phyloP scores from a whole-genome alignment of 2,329 filamentous ascomycete species.

The Arthrinium puccinioides region DNA sequence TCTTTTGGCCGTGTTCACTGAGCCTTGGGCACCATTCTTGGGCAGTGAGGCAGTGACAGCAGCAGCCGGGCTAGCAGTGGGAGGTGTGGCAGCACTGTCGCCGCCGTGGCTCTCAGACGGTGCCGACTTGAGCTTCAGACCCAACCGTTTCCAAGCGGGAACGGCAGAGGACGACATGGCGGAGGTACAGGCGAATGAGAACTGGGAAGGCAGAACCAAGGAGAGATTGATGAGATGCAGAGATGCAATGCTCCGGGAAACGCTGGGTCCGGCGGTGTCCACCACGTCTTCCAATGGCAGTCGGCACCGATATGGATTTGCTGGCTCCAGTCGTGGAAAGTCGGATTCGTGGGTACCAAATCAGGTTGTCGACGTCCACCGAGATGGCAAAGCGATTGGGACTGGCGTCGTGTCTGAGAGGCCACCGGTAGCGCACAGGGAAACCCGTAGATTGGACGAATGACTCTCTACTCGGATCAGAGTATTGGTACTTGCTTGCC shows the following conservation, averaged over 20 bases:
- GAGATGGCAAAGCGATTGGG: too few relatives aligned
- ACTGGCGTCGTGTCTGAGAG: too few relatives aligned
- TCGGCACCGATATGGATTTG: conserved; percentile 1
- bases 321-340: conserved; percentile 3
- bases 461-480: too few relatives aligned
- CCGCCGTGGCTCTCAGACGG: conserved; percentile 4
- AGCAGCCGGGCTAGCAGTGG: too few relatives aligned
- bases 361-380: neutral
- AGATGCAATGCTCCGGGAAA: conserved; percentile 1
- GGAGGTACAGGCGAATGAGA: conserved; percentile 12
- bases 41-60: conserved; percentile 12
- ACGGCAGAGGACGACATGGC: conserved; percentile 39
- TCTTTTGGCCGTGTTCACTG: conserved; percentile 16
- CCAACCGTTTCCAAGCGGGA: conserved; percentile 56
- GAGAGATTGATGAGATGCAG: neutral
- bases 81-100: conserved; percentile 4
- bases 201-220: neutral
- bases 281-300: conserved; percentile 2
- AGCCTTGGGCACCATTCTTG: conserved; percentile 7
- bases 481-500: too few relatives aligned
- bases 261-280: conserved; percentile 3
- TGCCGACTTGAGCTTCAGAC: conserved; percentile 50
- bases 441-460: too few relatives aligned
- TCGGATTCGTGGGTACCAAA: conserved; percentile 1
- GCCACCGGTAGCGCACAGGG: too few relatives aligned